These are phyloP conservation scores for Pseudohyphozyma bogoriensis DNA, from an alignment of 768 basidiomycete genomes.

Conservation along the genomic window DNA sequence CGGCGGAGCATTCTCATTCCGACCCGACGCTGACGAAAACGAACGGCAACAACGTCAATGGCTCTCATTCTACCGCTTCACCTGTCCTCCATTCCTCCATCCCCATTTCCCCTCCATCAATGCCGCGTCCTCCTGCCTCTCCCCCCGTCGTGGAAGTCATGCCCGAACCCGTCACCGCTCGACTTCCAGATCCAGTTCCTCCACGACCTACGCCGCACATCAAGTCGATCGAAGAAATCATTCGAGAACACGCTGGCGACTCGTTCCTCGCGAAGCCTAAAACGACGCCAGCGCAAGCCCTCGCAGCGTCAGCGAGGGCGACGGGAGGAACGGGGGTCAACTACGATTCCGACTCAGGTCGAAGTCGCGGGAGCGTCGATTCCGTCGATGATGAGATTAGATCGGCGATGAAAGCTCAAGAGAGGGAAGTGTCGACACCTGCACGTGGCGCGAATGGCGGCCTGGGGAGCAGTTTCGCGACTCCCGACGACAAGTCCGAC, in stretches of 20 bases:
- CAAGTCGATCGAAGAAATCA: slow-evolving; percentile 28
- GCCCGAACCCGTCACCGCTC: not conserved
- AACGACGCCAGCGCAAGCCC: not conserved
- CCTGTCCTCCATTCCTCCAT: not conserved
- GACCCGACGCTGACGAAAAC: not conserved
- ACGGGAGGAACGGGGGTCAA: not conserved
- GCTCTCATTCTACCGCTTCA: not conserved
- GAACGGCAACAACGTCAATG: not conserved
- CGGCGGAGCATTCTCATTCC: not conserved
- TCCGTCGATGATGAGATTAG: slow-evolving; percentile 3
- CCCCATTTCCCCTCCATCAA: not conserved
- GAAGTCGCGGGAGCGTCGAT: slow-evolving; percentile 1
- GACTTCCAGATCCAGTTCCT: not conserved
- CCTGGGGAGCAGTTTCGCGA: no score
- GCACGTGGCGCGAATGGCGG: not conserved
- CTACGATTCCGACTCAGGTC: not conserved
- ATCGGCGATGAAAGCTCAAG: not conserved
- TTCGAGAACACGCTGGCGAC: slow-evolving; percentile 15
- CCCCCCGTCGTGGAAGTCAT: not conserved
- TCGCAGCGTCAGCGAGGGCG: not conserved
- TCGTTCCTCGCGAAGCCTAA: not conserved
- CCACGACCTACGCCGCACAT: not conserved
- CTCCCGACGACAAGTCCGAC: not conserved
- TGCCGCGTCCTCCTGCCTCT: not conserved
- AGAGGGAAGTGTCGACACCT: not conserved